Evolutionary conservation across 495 filamentous ascomycete species (phyloP).

Genomic region (Filosporella fistucella): DNA sequence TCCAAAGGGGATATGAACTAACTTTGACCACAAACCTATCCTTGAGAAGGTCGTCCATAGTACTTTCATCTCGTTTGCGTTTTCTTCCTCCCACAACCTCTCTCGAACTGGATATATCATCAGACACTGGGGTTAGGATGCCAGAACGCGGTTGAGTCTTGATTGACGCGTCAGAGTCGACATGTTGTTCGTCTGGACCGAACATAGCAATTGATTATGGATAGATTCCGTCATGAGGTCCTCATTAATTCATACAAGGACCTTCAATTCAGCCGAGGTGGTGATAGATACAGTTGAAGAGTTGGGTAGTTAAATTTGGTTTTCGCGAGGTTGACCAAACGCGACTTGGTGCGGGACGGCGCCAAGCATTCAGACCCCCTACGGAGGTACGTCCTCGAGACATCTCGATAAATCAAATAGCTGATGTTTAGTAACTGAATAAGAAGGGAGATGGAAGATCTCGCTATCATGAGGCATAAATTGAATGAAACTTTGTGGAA

Average conservation of each 20-base stretch:
- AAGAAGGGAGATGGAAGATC: no score
- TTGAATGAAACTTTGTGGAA: no score
- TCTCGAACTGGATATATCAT: slow-evolving; percentile 22
- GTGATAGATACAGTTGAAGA: no score
- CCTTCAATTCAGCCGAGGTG: no score
- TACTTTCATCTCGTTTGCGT: slow-evolving; percentile 24
- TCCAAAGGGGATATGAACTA: slow-evolving; percentile 1
- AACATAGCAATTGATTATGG: slow-evolving; percentile 25
- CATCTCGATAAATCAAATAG: no score
- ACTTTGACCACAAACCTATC: slow-evolving; percentile 44
- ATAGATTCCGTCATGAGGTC: slow-evolving; percentile 17
- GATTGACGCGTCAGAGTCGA: slow-evolving; percentile 19
- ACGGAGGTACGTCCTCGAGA: no score
- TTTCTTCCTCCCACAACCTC: slow-evolving; percentile 17
- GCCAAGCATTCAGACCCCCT: no score
- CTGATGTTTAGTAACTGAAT: no score
- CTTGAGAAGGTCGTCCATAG: slow-evolving; percentile 43
- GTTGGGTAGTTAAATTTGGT: no score
- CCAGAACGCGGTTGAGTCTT: slow-evolving; percentile 19
- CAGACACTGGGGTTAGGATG: slow-evolving; percentile 29
- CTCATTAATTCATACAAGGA: slow-evolving; percentile 6
- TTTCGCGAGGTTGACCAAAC: no score
- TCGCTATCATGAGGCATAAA: no score
- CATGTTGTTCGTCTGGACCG: slow-evolving; percentile 13
- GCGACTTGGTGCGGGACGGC: no score